A percentile compares a stretch with the other conserved stretches of the same genome.
Conservation (phyloP, 148 eudicot genomes). For the Rheum nobile region DNA sequence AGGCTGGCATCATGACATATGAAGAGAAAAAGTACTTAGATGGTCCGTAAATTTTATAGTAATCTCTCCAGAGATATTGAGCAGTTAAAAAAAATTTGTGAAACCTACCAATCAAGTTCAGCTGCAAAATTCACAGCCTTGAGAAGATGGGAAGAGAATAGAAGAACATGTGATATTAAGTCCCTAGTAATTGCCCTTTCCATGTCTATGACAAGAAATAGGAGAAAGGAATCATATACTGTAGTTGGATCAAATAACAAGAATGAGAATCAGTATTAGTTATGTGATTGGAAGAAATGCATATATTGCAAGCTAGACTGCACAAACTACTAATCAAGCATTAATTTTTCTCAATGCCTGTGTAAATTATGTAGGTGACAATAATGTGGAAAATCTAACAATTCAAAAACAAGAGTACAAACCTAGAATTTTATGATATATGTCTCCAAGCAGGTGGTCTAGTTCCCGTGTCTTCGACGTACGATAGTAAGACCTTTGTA, state of each 20-base stretch:
- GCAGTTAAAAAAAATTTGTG: not conserved
- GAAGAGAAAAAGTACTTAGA: not conserved
- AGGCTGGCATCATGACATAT: slow-evolving; percentile 29
- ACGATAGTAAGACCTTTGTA: slow-evolving; percentile 66
- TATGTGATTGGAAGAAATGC: not conserved
- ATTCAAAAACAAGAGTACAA: slow-evolving; percentile 11
- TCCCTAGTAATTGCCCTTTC: slow-evolving; percentile 96
- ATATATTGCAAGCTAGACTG: not conserved
- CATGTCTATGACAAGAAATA: slow-evolving; percentile 48
- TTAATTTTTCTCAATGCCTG: not conserved
- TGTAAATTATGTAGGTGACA: not conserved
- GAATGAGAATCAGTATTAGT: slow-evolving; percentile 3
- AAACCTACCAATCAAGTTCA: slow-evolving; percentile 79
- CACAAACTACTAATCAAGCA: not conserved
- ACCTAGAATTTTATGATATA: slow-evolving; percentile 96
- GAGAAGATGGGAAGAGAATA: slow-evolving; percentile 54
- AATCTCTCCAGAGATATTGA: not conserved
- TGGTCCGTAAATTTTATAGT: not conserved
- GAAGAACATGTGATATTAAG: slow-evolving; percentile 69
- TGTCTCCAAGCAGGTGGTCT: slow-evolving; percentile 87
- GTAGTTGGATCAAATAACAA: not conserved
- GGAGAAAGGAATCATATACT: not conserved
- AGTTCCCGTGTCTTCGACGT: slow-evolving; percentile 86
- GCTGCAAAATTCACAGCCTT: slow-evolving; percentile 84
- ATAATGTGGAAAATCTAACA: slow-evolving; percentile 11